Evolutionary conservation across 202 grass and related monocot species (phyloP).

Genomic region (Cymbopogon flexuosus): DNA sequence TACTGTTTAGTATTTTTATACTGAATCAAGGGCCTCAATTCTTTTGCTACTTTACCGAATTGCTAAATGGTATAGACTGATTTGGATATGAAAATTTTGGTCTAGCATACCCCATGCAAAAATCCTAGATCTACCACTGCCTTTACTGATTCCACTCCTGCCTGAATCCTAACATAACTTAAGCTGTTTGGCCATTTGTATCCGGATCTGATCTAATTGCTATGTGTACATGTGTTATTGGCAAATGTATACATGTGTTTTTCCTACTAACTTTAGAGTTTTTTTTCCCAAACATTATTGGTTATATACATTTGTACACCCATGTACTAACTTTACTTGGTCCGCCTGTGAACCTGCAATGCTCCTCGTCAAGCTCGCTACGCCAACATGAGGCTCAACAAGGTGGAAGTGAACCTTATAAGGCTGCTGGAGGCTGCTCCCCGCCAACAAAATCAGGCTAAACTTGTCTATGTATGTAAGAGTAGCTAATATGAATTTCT

Average conservation of each 20-base stretch:
- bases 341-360: neutral
- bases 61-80: too few species aligned
- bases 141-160: neutral
- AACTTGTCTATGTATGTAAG: conserved; percentile 89
- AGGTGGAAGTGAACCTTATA: conserved; percentile 83
- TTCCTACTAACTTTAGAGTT: neutral
- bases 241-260: neutral
- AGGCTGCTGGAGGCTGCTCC: conserved; percentile 78
- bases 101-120: too few species aligned
- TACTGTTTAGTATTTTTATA: too few species aligned
- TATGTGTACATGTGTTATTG: neutral
- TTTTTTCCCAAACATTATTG: neutral
- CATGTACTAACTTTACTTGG: neutral
- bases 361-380: neutral
- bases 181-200: neutral
- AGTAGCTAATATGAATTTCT: neutral
- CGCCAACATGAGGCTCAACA: conserved; percentile 59
- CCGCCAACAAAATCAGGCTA: conserved; percentile 71
- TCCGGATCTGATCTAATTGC: neutral
- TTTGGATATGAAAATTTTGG: too few species aligned
- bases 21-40: too few species aligned
- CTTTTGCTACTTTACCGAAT: too few species aligned
- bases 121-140: too few species aligned
- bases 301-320: neutral
- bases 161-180: neutral